Evolutionary conservation across 192 early-diverging fungal species (phyloP).

Genomic region (Physocladia obscura): DNA sequence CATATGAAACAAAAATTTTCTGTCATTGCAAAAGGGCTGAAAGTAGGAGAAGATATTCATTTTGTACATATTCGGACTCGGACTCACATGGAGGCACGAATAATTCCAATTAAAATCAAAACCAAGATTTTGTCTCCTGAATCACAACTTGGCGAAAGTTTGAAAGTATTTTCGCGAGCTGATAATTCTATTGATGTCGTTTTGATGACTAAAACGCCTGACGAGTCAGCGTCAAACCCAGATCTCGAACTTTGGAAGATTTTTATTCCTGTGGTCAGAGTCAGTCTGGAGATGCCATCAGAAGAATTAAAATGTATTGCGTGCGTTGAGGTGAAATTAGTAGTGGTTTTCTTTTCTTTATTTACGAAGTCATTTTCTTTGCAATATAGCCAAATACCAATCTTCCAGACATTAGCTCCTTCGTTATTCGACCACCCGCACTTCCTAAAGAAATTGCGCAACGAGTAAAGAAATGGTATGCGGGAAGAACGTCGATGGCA

Average conservation of each 20-base stretch:
- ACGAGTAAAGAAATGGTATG: constrained; percentile 56
- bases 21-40: constrained; percentile 41
- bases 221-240: constrained; percentile 35
- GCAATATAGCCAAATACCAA: constrained; percentile 45
- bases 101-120: constrained; percentile 44
- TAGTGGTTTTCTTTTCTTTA: background rate
- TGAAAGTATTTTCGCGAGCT: constrained; percentile 44
- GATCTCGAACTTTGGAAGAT: constrained; percentile 56
- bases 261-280: constrained; percentile 44
- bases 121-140: constrained; percentile 37
- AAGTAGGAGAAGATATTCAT: constrained; percentile 43
- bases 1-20: constrained; percentile 49
- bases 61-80: constrained; percentile 41
- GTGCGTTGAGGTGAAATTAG: constrained; percentile 35
- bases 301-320: constrained; percentile 39
- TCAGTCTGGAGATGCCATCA: constrained; percentile 40
- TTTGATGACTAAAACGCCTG: constrained; percentile 32
- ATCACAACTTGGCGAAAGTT: constrained; percentile 33
- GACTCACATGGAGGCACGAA: constrained; percentile 43
- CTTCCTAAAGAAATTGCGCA: constrained; percentile 48
- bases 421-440: constrained; percentile 51
- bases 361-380: background rate
- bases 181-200: constrained; percentile 49
- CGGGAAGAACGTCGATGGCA: constrained; percentile 55
- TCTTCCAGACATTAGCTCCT: constrained; percentile 39